Evolutionary conservation across 305 asterid genomes (phyloP).

Genomic region (Coffea humblotiana): DNA sequence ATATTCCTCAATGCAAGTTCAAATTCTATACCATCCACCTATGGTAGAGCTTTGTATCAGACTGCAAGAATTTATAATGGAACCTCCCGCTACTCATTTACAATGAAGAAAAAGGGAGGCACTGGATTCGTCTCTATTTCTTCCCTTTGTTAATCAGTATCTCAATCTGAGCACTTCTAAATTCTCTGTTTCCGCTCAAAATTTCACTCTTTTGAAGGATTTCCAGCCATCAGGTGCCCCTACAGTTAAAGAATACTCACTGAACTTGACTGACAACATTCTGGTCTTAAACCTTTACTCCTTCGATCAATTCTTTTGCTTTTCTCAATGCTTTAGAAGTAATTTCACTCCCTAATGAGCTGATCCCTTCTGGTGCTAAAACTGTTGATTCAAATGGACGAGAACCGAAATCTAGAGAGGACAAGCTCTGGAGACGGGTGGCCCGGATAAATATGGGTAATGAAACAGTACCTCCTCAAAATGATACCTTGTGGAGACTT

Average conservation of each 20-base stretch:
- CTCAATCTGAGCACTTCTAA: slow-evolving; percentile 27
- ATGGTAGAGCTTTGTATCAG: slow-evolving; percentile 25
- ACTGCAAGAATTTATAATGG: slow-evolving; percentile 38
- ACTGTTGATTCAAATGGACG: slow-evolving; percentile 3
- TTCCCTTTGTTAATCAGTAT: slow-evolving; percentile 23
- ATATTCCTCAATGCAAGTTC: slow-evolving; percentile 21
- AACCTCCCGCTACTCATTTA: slow-evolving; percentile 22
- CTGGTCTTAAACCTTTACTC: slow-evolving; percentile 31
- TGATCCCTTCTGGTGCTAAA: slow-evolving; percentile 28
- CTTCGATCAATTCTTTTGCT: slow-evolving; percentile 32
- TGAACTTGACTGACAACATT: slow-evolving; percentile 25
- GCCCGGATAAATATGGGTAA: slow-evolving; percentile 43
- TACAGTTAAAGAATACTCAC: slow-evolving; percentile 32
- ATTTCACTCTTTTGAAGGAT: slow-evolving; percentile 34
- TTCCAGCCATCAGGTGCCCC: slow-evolving; percentile 29
- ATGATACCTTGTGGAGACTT: slow-evolving; percentile 38
- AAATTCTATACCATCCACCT: slow-evolving; percentile 25
- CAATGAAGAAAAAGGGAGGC: slow-evolving; percentile 36
- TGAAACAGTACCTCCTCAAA: slow-evolving; percentile 26
- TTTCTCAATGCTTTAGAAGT: slow-evolving; percentile 44
- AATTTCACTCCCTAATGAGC: slow-evolving; percentile 39
- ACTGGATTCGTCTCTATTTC: slow-evolving; percentile 39
- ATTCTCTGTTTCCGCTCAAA: slow-evolving; percentile 39
- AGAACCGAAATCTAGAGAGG: slow-evolving; percentile 18
- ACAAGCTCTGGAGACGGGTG: slow-evolving; percentile 31